These are phyloP conservation scores for Helotiales sp. DNA, from an alignment of 2,329 filamentous ascomycete genomes.

Conservation along the genomic window DNA sequence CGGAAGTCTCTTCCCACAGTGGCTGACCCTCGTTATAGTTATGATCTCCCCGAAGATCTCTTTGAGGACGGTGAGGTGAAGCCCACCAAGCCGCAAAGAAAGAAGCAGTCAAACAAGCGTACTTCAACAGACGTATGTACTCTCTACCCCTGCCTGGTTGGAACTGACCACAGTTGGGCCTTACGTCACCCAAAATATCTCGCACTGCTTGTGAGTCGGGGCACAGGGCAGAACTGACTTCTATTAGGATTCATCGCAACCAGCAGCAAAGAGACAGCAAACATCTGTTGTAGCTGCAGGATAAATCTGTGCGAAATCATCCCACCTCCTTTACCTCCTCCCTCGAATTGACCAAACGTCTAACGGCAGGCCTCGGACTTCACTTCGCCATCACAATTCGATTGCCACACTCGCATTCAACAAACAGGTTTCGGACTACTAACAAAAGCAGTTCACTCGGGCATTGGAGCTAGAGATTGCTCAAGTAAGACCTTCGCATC, in stretches of 20 bases:
- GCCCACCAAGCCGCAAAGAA: conserved; percentile 51
- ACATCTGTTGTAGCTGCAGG: conserved; percentile 40
- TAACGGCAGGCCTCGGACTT: conserved; percentile 38
- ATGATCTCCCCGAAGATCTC: conserved; percentile 86
- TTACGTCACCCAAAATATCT: conserved; percentile 13
- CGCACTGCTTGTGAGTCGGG: conserved; percentile 1
- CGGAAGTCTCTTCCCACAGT: conserved; percentile 10
- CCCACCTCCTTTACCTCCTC: conserved; percentile 26
- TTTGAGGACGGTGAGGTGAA: conserved; percentile 81
- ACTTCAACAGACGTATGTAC: conserved; percentile 41
- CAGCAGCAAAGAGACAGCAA: conserved; percentile 43
- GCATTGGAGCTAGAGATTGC: conserved; percentile 10
- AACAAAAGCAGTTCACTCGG: conserved; percentile 4
- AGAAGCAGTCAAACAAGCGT: conserved; percentile 40
- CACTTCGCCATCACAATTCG: not conserved
- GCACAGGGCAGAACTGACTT: conserved; percentile 32
- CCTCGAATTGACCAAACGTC: conserved; percentile 38
- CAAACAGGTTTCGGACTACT: conserved; percentile 6
- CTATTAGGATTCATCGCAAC: conserved; percentile 36
- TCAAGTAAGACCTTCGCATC: conserved; percentile 15
- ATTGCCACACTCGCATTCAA: not conserved
- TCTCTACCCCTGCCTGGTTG: conserved; percentile 14
- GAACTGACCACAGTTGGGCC: conserved; percentile 22
- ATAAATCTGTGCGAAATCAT: conserved; percentile 40
- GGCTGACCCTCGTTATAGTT: conserved; percentile 56